Evolutionary conservation across 495 filamentous ascomycete species (phyloP), one percentile per base, ranked within the genome.

Genomic region (Cryomyces minteri): DNA sequence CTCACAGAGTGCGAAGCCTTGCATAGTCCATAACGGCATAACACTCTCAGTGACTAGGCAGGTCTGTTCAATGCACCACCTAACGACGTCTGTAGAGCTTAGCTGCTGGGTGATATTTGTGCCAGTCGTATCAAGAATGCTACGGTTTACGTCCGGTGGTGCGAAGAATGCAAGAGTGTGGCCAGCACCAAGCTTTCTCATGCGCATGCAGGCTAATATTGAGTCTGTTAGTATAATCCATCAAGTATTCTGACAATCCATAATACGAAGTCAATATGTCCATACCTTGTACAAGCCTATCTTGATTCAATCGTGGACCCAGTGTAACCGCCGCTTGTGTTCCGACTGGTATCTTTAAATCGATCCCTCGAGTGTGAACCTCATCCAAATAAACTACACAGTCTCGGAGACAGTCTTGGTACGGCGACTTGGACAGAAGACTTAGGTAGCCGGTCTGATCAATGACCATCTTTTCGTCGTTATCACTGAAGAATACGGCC

Each of bases 341-440:
- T 9, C 64, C 11, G 0, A 45, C 45, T 0, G 83, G 82, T 4
- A 90, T 53, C 50, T 69, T 77, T 6, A 90, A 52, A 52, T 88
- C 82, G 0, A 73, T 82, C 0, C 84, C 84, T 51, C 84, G 60
- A 0, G 84, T 86, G 50, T 90, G 84, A 0, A 72, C 72, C 49
- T 90, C 74, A 41, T 87, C 83, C 2, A 88, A 64, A 52, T 79
- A 88, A 0, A 88, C 72, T 0, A 83, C 60, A 50, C 80, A 88
- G 0, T 57, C 49, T 8, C 72, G 74, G 30, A 84, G 62, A 8
- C 78, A 70, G 6, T 68, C 61, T 0, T 63, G 52, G 54, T 73
- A 88, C 0, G 80, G 67, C 0, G 84, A 86, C 0, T 61, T 62
- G 5, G 70, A 62, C 4, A 87, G 61, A 0, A 60, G 58, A 44